Base-by-base conservation (phyloP, 768 basidiomycete species). In the Pisolithus marmoratus region DNA sequence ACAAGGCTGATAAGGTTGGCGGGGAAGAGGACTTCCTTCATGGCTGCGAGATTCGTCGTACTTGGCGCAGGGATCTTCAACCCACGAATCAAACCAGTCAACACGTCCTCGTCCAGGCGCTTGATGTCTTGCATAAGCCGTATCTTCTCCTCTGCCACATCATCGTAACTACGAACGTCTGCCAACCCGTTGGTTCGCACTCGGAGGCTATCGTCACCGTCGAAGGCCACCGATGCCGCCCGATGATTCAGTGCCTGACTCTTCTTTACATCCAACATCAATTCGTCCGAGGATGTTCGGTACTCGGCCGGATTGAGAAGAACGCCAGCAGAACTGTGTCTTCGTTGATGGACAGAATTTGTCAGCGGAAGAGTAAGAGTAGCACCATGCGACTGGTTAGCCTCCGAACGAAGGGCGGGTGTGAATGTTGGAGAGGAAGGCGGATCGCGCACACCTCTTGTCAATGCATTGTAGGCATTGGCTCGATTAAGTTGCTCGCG, bases 11-110 rank as follows among this genome's bases (percentile, higher is more conserved):
- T 98, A 54, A 99, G 81, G 68, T 98, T 97, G 23, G 96, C 94
- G 11, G 96, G 96, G 85, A 99, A 99, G 38, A 99, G 78, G 49
- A 99, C 94, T 68, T 99, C 96, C 71, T 97, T 97, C 55, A 92
- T 85, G 19, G 87, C 84, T n/a, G 94, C 90, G 1, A 94, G 90
- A 62, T 89, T 95, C 43, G 87, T 87, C 41, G 91, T 74, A 62
- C 86, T 94, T 1, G 95, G 92, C 24, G 85, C 80, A 29, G 94
- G 93, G 49, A 97, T 94, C 74, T 94, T 96, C 60, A 99, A 73
- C 37, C 91, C 86, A 43, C 90, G 84, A 62, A 99, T 82, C 37
- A 99, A 77, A 27, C 94, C 92, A 54, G 89, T 80, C 12, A 99
- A 74, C 43, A 97, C 86, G 65, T 99, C 96, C 64, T 94, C 91